Conservation (phyloP, 1,139 yeast species). For the Kluyveromyces marxianus region DNA sequence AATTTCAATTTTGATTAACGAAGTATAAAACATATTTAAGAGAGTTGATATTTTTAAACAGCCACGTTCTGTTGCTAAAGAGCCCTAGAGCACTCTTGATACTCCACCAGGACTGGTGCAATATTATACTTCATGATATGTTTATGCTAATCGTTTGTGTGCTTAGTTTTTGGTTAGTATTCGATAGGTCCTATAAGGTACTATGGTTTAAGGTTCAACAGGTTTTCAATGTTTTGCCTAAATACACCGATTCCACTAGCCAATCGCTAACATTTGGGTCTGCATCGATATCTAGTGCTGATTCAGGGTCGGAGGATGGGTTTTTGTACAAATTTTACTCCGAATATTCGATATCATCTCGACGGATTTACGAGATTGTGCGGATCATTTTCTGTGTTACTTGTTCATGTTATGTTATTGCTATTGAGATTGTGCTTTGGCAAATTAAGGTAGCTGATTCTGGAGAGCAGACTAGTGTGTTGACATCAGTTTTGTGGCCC, state of each 20-base stretch:
- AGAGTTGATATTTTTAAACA: no score
- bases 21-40: no score
- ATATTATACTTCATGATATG: slow-evolving; percentile 8
- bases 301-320: slow-evolving; percentile 2
- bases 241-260: no score
- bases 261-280: no score
- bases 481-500: slow-evolving; percentile 26
- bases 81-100: no score
- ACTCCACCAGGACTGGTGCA: no score
- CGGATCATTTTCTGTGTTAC: slow-evolving; percentile 24
- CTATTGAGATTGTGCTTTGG: slow-evolving; percentile 28
- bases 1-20: no score
- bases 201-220: slow-evolving; percentile 9
- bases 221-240: slow-evolving; percentile 6
- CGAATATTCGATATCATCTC: slow-evolving; percentile 26
- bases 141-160: slow-evolving; percentile 12
- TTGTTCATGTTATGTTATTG: slow-evolving; percentile 22
- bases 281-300: no score
- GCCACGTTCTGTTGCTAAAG: no score
- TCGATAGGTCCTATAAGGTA: slow-evolving; percentile 6
- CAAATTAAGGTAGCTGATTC: slow-evolving; percentile 24
- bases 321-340: slow-evolving; percentile 25
- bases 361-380: slow-evolving; percentile 12
- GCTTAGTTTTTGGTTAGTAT: slow-evolving; percentile 12
- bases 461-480: slow-evolving; percentile 16